Conservation (phyloP, 164 flowering plant genomes). For the Vitis rotundifolia region DNA sequence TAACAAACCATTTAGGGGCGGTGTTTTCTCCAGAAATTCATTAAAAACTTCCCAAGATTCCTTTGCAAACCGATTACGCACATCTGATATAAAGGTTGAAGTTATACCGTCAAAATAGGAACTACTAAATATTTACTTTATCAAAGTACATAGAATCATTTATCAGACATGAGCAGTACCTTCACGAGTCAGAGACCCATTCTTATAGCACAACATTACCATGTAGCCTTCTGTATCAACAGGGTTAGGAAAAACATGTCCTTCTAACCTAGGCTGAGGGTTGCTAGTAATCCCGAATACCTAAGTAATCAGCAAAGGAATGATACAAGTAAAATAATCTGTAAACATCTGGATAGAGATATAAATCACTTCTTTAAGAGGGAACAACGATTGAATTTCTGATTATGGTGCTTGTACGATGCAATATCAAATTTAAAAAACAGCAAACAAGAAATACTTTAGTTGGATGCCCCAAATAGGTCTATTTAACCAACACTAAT, state of each 20-base stretch:
- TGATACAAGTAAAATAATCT: neutral
- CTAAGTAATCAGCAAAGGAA: constrained; percentile 29
- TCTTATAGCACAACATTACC: constrained; percentile 92
- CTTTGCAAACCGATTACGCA: constrained; percentile 69
- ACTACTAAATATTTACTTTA: neutral
- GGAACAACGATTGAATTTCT: no score
- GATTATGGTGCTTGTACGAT: no score
- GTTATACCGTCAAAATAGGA: neutral
- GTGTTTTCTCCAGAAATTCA: constrained; percentile 59
- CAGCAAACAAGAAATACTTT: no score
- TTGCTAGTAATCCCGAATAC: constrained; percentile 88
- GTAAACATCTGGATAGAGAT: neutral
- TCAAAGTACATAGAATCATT: neutral
- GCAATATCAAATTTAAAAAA: no score
- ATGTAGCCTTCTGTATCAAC: constrained; percentile 77
- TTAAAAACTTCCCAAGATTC: constrained; percentile 89
- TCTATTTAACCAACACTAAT: no score
- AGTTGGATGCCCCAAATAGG: no score
- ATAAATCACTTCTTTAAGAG: neutral
- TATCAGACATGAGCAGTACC: constrained; percentile 34
- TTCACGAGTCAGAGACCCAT: constrained; percentile 96
- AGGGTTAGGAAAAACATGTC: constrained; percentile 95
- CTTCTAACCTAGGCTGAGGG: constrained; percentile 77
- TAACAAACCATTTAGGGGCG: constrained; percentile 76
- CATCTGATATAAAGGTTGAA: constrained; percentile 43